Evolutionary conservation across 106 monocot species (phyloP), one percentile per base, ranked within the genome.

Genomic region (Chionographis japonica): DNA sequence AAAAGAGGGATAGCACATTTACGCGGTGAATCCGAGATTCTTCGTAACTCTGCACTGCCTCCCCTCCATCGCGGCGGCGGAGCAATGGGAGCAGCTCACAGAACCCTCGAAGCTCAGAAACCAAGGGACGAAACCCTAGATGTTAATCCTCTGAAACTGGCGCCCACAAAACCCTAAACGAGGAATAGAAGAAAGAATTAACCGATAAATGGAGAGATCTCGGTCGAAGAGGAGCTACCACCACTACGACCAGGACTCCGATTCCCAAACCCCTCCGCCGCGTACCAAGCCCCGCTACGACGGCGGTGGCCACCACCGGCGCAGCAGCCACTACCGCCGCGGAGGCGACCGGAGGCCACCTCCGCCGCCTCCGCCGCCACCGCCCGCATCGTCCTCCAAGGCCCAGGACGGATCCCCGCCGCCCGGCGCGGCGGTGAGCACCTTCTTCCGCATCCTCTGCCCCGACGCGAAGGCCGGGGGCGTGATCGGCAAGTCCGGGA

Each of bases 371-470:
- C 61, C 37, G 5, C 60, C 61, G 51, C 74, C 69, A 4, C 74
- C 61, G 1, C 40, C 62, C 39, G 11, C 15, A 59, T 2, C 42
- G 57, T 63, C 4, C 64, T 27, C 40, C 38, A 62, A 67, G 43
- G 36, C 52, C 73, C 50, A 17, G 10, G 56, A 72, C 66, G 20
- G 63, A 6, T 8, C 75, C 12, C 61, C 70, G 10, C 10, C 65
- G 9, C 52, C 72, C 27, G 57, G 52, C 13, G 42, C 60, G 53
- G n/a, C 73, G 15, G 52, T 70, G 58, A 88, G 88, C 52, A 95
- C 95, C 19, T 78, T 72, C 73, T 95, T 85, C 72, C 83, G 85
- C 68, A 79, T 95, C 67, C 91, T 95, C 16, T 95, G 95, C 72
- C 86, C 88, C 46, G 86, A 91, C 13, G 46, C 54, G 50, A 85